phyloP scores from a whole-genome alignment of 345 rosid genomes.

The Moricandia moricandioides region DNA sequence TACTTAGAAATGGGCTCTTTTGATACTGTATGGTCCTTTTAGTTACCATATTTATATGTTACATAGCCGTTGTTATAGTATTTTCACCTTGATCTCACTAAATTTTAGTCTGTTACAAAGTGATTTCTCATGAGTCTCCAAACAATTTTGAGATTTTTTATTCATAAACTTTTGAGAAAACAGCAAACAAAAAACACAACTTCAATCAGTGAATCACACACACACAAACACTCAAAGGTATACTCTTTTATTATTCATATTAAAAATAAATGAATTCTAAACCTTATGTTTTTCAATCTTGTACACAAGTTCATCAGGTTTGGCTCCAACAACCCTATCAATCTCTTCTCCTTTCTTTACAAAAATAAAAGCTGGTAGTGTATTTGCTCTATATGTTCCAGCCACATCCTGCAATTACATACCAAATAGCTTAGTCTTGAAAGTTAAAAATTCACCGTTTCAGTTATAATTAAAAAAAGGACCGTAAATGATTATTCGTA shows the following conservation, averaged over 20 bases:
- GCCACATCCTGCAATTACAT: slow-evolving; percentile 50
- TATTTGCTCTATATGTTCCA: slow-evolving; percentile 38
- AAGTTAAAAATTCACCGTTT: not conserved
- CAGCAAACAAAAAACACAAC: not conserved
- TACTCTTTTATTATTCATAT: not conserved
- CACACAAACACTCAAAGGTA: slow-evolving; percentile 1
- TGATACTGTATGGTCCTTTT: not conserved
- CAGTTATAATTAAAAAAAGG: not conserved
- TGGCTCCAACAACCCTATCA: slow-evolving; percentile 64
- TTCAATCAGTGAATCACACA: slow-evolving; percentile 3
- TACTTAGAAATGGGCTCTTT: not conserved
- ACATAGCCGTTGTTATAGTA: not conserved
- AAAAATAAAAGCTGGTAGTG: slow-evolving; percentile 62
- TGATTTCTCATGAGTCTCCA: not conserved
- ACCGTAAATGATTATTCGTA: slow-evolving; percentile 9
- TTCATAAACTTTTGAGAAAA: slow-evolving; percentile 10
- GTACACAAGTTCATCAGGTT: slow-evolving; percentile 49
- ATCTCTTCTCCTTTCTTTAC: slow-evolving; percentile 66
- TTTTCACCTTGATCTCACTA: not conserved
- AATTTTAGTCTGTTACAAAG: not conserved
- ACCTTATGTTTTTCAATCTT: slow-evolving; percentile 53
- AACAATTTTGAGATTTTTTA: not conserved
- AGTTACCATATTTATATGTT: not conserved
- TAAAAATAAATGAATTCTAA: not conserved
- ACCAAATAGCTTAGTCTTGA: slow-evolving; percentile 10